Percentiles rank a stretch among this genome's conserved stretches.
Evolutionary conservation across 2,329 filamentous ascomycete species (phyloP).

Genomic region (Paramyrothecium sp.): DNA sequence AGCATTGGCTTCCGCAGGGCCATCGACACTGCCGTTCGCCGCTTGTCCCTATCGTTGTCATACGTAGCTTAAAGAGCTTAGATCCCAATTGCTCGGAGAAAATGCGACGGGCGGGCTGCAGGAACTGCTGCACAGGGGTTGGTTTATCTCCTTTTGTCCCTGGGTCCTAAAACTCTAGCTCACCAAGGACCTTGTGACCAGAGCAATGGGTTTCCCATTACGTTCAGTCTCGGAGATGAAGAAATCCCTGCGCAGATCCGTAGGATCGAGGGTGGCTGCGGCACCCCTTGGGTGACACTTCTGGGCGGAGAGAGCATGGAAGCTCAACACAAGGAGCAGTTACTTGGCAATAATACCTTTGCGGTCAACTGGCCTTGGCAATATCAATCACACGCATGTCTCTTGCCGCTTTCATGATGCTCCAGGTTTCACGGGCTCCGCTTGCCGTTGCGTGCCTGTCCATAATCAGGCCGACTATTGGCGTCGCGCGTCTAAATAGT

Average conservation of each 20-base stretch:
- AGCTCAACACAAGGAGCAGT: background rate
- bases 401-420: too few relatives aligned
- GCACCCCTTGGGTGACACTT: background rate
- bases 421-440: background rate
- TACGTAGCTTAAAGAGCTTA: background rate
- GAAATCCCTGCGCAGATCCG: background rate
- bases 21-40: too few relatives aligned
- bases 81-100: background rate
- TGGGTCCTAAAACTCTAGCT: too few relatives aligned
- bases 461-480: background rate
- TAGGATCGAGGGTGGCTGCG: background rate
- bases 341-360: background rate
- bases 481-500: background rate
- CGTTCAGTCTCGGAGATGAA: constrained; percentile 20
- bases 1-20: too few relatives aligned
- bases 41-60: too few relatives aligned
- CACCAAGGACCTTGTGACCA: too few relatives aligned
- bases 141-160: background rate
- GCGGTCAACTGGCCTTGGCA: background rate
- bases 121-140: background rate
- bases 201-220: constrained; percentile 9
- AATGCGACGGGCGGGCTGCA: background rate
- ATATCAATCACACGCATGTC: too few relatives aligned
- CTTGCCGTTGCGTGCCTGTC: background rate
- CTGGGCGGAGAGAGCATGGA: too few relatives aligned